Conservation (phyloP, 371 early-diverging fungal species). For the Rhizopus delemar region DNA sequence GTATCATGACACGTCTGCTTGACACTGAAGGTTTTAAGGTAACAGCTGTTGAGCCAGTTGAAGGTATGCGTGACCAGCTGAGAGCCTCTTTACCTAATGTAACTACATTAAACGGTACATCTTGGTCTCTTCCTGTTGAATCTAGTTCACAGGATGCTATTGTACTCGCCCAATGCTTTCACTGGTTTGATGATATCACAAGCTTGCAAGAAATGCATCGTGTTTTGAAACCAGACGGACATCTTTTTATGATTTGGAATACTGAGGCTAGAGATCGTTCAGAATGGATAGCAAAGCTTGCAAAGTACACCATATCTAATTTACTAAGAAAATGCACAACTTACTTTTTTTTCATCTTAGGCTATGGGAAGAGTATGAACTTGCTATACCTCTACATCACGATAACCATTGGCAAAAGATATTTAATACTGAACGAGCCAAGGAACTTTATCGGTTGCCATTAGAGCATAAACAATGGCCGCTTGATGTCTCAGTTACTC, state of each 20-base stretch:
- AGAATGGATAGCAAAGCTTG: slow-evolving; percentile 32
- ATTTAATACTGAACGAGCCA: slow-evolving; percentile 30
- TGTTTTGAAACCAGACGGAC: slow-evolving; percentile 44
- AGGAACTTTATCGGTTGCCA: slow-evolving; percentile 27
- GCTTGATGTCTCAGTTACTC: slow-evolving; percentile 17
- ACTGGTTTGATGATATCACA: slow-evolving; percentile 52
- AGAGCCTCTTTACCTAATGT: slow-evolving; percentile 12
- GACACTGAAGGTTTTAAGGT: slow-evolving; percentile 24
- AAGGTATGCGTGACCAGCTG: slow-evolving; percentile 43
- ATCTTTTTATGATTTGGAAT: slow-evolving; percentile 46
- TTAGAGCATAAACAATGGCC: slow-evolving; percentile 15
- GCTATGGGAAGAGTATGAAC: slow-evolving; percentile 30
- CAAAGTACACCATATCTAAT: slow-evolving; percentile 12
- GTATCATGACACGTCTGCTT: slow-evolving; percentile 35
- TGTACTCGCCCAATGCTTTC: slow-evolving; percentile 51
- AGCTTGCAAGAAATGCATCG: slow-evolving; percentile 45
- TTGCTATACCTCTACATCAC: slow-evolving; percentile 33
- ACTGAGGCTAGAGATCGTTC: slow-evolving; percentile 33
- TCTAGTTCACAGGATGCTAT: slow-evolving; percentile 38
- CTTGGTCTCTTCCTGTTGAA: slow-evolving; percentile 39
- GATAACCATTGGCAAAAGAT: slow-evolving; percentile 29
- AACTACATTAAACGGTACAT: slow-evolving; percentile 33
- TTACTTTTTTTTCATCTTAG: background rate
- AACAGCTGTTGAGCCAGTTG: slow-evolving; percentile 51
- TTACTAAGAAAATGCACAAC: no score